Evolutionary conservation across 2,329 filamentous ascomycete genomes (phyloP).

Genomic region (Penicillium sp.): DNA sequence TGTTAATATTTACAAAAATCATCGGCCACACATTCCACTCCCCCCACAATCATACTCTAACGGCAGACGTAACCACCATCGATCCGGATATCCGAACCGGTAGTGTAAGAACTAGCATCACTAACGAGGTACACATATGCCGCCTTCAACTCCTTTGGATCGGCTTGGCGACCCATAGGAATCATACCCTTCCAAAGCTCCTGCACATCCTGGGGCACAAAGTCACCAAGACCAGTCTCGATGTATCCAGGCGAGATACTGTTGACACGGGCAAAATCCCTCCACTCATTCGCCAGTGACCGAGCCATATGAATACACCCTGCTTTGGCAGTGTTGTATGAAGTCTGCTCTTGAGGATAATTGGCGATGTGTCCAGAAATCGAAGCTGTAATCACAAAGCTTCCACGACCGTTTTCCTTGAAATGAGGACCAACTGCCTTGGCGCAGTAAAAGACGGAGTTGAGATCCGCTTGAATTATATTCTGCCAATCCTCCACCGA

Average conservation of each 20-base stretch:
- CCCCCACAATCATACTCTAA: conserved; percentile 27
- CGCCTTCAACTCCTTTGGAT: conserved; percentile 68
- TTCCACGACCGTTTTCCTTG: conserved; percentile 65
- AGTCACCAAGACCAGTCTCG: conserved; percentile 67
- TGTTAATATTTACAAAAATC: not conserved
- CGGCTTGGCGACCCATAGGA: conserved; percentile 61
- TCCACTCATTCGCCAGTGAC: conserved; percentile 70
- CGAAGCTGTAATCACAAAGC: conserved; percentile 66
- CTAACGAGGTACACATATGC: conserved; percentile 52
- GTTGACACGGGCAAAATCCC: conserved; percentile 69
- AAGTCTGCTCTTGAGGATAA: conserved; percentile 65
- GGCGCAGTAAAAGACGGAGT: conserved; percentile 79
- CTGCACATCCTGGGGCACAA: conserved; percentile 61
- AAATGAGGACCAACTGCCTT: conserved; percentile 82
- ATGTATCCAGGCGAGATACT: conserved; percentile 70
- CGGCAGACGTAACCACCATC: conserved; percentile 53
- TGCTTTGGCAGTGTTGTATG: conserved; percentile 67
- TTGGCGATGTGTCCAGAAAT: conserved; percentile 61
- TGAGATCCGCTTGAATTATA: conserved; percentile 84
- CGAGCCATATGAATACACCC: conserved; percentile 66
- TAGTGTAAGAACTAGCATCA: conserved; percentile 54
- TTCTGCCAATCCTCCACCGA: conserved; percentile 71
- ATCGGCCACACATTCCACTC: not conserved
- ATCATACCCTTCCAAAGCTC: conserved; percentile 63
- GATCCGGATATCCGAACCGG: conserved; percentile 50